phyloP scores from a whole-genome alignment of 1,284 basidiomycete species.

The Leccinum pallidistipes region DNA sequence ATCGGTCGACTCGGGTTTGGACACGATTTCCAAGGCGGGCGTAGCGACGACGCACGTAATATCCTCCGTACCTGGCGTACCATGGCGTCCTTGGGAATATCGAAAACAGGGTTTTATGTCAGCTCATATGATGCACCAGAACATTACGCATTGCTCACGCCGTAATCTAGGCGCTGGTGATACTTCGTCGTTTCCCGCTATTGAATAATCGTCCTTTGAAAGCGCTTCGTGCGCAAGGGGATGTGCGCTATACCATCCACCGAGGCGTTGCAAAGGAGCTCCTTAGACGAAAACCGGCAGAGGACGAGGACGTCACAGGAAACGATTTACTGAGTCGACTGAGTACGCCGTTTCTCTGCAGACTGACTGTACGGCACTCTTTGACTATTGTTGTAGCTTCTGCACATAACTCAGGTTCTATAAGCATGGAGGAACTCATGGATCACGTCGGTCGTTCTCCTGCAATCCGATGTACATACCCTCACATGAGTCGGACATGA shows the following conservation, averaged over 20 bases:
- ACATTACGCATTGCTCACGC: not conserved
- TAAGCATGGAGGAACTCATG: constrained; percentile 4
- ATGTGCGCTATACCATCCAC: constrained; percentile 10
- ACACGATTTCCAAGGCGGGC: constrained; percentile 9
- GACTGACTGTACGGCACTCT: not conserved
- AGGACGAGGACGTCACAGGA: not conserved
- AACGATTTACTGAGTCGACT: constrained; percentile 7
- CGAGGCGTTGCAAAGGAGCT: constrained; percentile 6
- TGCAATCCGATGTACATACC: not conserved
- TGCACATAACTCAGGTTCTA: constrained; percentile 5
- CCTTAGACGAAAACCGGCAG: not conserved
- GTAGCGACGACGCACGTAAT: constrained; percentile 5
- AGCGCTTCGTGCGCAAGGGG: constrained; percentile 3
- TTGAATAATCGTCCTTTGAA: constrained; percentile 7
- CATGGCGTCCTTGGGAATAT: constrained; percentile 6
- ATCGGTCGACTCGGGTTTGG: constrained; percentile 12
- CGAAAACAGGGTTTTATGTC: constrained; percentile 6
- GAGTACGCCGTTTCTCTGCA: not conserved
- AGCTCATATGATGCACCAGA: not conserved
- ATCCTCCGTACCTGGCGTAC: constrained; percentile 7
- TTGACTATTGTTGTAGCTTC: not conserved
- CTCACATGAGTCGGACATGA: not conserved
- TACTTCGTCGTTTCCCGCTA: constrained; percentile 7
- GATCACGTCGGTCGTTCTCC: constrained; percentile 4
- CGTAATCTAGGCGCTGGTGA: not conserved